These are phyloP conservation scores for Aquilaria yunnanensis DNA, from an alignment of 345 rosid species.

Conservation along the genomic window DNA sequence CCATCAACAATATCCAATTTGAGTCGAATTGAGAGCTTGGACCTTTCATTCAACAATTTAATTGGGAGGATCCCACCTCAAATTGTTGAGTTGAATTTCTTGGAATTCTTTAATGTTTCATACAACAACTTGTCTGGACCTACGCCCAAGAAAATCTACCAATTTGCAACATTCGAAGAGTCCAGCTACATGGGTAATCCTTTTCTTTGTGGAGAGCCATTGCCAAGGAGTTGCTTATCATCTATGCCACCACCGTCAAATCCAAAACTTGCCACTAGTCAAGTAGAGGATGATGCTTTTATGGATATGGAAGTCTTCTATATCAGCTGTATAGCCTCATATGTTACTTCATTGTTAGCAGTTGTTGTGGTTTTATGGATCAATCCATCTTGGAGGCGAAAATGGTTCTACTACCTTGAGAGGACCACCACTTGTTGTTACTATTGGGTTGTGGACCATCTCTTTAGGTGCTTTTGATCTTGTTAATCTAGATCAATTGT, in stretches of 20 bases:
- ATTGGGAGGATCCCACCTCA: conserved; percentile 16
- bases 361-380: background rate
- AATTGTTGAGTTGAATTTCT: background rate
- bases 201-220: conserved; percentile 23
- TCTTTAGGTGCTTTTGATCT: background rate
- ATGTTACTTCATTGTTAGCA: background rate
- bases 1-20: conserved; percentile 19
- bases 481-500: too few relatives aligned
- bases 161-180: conserved; percentile 21
- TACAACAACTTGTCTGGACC: conserved; percentile 28
- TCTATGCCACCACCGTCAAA: background rate
- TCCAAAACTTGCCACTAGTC: background rate
- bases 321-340: background rate
- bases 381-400: conserved; percentile 1
- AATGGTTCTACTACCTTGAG: conserved; percentile 2
- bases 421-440: background rate
- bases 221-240: background rate
- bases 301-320: background rate
- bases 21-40: conserved; percentile 19
- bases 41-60: conserved; percentile 22
- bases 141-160: conserved; percentile 5
- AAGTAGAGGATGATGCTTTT: background rate
- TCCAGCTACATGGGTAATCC: conserved; percentile 21
- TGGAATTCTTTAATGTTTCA: conserved; percentile 15
- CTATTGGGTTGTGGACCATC: conserved; percentile 2